A percentile compares a stretch with the other conserved stretches of the same genome.
phyloP scores from a whole-genome alignment of 129 eudicot species.

The Mikania micrantha region DNA sequence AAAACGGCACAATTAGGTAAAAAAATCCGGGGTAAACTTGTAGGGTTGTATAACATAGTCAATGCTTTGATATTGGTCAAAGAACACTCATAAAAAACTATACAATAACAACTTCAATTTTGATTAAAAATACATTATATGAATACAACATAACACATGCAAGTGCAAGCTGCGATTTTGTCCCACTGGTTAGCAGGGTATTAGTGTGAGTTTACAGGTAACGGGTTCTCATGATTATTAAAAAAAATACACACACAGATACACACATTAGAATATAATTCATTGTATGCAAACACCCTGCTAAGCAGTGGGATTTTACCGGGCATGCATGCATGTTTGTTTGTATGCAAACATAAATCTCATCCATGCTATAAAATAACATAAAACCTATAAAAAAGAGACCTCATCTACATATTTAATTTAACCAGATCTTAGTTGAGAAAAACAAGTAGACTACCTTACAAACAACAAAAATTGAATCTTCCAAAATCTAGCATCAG shows the following conservation, averaged over 20 bases:
- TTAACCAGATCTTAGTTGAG: not conserved
- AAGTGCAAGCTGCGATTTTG: not conserved
- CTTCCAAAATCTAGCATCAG: not conserved
- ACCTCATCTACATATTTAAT: not conserved
- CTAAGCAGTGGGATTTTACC: no score
- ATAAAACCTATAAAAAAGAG: not conserved
- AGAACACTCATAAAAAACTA: not conserved
- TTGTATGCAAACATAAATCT: no score
- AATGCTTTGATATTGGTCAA: not conserved
- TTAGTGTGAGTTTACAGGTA: not conserved
- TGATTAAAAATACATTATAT: not conserved
- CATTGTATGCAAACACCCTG: not conserved
- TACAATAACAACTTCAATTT: not conserved
- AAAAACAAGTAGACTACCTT: not conserved
- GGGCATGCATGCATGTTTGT: no score
- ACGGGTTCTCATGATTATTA: not conserved
- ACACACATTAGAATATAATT: not conserved
- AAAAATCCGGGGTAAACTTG: not conserved
- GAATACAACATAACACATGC: not conserved
- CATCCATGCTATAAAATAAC: not conserved
- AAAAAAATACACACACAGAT: no score
- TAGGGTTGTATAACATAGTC: not conserved
- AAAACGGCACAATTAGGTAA: not conserved
- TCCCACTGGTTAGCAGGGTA: not conserved
- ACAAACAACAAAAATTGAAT: not conserved